phyloP scores from a whole-genome alignment of 805 yeast genomes.

The Yarrowia bubula region DNA sequence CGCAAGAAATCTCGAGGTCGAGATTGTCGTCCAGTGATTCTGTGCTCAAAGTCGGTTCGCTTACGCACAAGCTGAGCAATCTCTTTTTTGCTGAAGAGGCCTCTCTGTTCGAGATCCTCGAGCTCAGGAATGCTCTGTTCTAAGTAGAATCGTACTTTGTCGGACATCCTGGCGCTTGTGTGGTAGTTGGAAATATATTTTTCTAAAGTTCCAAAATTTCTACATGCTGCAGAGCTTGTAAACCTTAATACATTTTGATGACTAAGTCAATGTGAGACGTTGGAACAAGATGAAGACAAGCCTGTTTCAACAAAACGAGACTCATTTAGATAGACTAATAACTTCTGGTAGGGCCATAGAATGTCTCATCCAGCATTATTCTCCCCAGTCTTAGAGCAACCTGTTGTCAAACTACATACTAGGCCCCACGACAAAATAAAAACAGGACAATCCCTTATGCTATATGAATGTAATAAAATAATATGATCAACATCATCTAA shows the following conservation, averaged over 20 bases:
- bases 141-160: constrained; percentile 54
- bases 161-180: constrained; percentile 43
- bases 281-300: not conserved
- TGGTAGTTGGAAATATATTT: constrained; percentile 18
- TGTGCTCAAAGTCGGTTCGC: constrained; percentile 93
- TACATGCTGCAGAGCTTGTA: not conserved
- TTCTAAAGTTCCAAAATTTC: constrained; percentile 18
- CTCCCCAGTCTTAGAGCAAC: too few species aligned
- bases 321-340: too few species aligned
- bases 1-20: constrained; percentile 71
- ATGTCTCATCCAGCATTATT: too few species aligned
- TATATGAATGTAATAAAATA: constrained; percentile 8
- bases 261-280: not conserved
- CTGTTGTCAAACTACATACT: too few species aligned
- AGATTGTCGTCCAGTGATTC: constrained; percentile 80
- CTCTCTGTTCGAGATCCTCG: constrained; percentile 78
- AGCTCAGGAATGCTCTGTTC: constrained; percentile 85
- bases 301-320: too few species aligned
- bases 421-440: not conserved
- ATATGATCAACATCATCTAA: not conserved
- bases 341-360: too few species aligned
- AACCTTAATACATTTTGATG: not conserved
- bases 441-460: not conserved
- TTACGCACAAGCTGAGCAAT: constrained; percentile 82
- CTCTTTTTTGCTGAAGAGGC: constrained; percentile 79